Evolutionary conservation across 495 filamentous ascomycete species (phyloP).

Genomic region (Halenospora varia): DNA sequence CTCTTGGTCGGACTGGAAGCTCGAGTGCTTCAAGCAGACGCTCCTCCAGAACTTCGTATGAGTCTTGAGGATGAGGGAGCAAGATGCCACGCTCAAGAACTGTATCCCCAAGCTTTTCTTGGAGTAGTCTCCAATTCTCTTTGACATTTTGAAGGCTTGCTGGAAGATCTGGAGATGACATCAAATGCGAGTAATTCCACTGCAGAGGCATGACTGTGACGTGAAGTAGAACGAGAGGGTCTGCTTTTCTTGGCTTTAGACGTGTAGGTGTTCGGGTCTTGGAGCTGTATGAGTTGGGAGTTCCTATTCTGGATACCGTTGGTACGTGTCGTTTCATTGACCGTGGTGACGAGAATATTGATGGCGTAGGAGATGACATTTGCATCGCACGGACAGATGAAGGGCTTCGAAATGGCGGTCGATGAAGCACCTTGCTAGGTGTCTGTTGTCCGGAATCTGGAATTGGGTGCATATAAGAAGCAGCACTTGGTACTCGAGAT

Average conservation of each 20-base stretch:
- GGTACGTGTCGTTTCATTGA: constrained; percentile 39
- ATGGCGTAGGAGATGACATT: constrained; percentile 62
- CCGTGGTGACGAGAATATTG: constrained; percentile 44
- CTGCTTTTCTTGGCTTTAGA: constrained; percentile 40
- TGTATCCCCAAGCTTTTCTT: constrained; percentile 71
- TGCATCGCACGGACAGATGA: constrained; percentile 76
- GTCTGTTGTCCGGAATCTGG: constrained; percentile 24
- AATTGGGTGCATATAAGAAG: constrained; percentile 17
- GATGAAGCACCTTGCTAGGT: constrained; percentile 26
- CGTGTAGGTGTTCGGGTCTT: constrained; percentile 47
- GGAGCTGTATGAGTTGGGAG: constrained; percentile 35
- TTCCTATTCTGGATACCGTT: constrained; percentile 43
- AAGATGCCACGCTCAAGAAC: constrained; percentile 81
- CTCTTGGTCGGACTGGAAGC: constrained; percentile 54
- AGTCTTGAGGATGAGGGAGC: constrained; percentile 82
- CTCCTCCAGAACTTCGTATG: constrained; percentile 91
- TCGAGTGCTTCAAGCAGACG: constrained; percentile 85
- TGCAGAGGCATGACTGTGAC: constrained; percentile 75
- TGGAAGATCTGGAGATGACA: constrained; percentile 40
- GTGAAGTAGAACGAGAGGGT: constrained; percentile 82
- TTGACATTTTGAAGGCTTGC: constrained; percentile 53
- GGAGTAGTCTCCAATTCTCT: constrained; percentile 69
- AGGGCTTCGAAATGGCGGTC: constrained; percentile 60
- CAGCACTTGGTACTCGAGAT: constrained; percentile 24
- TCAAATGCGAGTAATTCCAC: constrained; percentile 61